Conservation (phyloP, 2,329 filamentous ascomycete genomes). For the Fusarium redolens region DNA sequence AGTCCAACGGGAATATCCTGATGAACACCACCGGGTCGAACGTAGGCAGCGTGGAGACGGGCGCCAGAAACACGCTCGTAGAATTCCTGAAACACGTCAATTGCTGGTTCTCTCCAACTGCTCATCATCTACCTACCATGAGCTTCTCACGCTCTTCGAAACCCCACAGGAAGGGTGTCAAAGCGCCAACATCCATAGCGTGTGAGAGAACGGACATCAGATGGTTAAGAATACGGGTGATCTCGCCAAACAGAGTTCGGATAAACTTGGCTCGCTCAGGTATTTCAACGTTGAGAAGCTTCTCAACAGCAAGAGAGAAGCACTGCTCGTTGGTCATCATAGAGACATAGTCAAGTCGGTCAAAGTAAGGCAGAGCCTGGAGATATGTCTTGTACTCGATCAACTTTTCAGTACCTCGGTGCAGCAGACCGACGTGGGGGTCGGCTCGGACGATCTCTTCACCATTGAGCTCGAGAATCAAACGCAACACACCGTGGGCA, state of each 20-base stretch:
- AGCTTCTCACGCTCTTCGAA: slow-evolving; percentile 99
- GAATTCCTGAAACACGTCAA: slow-evolving; percentile 78
- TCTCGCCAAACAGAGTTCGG: slow-evolving; percentile 92
- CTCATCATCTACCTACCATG: slow-evolving; percentile 75
- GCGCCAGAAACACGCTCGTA: slow-evolving; percentile 99
- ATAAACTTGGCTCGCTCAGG: slow-evolving; percentile 97
- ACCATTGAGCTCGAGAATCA: slow-evolving; percentile 97
- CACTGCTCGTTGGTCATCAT: slow-evolving; percentile 99
- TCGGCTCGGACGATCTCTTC: slow-evolving; percentile 98
- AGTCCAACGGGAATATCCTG: slow-evolving; percentile 95
- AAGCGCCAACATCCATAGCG: slow-evolving; percentile 97
- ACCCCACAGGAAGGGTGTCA: slow-evolving; percentile 98
- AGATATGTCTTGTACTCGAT: slow-evolving; percentile 99
- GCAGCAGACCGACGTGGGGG: slow-evolving; percentile 94
- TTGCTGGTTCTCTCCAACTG: not conserved
- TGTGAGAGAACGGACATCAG: slow-evolving; percentile 97
- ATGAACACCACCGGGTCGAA: slow-evolving; percentile 94
- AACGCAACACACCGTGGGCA: slow-evolving; percentile 94
- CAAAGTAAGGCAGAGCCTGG: slow-evolving; percentile 98
- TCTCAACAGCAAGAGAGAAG: slow-evolving; percentile 95
- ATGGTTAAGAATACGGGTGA: slow-evolving; percentile 95
- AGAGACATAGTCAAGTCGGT: slow-evolving; percentile 97
- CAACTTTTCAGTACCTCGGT: slow-evolving; percentile 98
- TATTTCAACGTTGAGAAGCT: slow-evolving; percentile 96
- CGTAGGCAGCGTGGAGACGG: slow-evolving; percentile 95